These are phyloP conservation scores for Aspergillus awamori DNA, from an alignment of 2,329 filamentous ascomycete species.

Conservation along the genomic window DNA sequence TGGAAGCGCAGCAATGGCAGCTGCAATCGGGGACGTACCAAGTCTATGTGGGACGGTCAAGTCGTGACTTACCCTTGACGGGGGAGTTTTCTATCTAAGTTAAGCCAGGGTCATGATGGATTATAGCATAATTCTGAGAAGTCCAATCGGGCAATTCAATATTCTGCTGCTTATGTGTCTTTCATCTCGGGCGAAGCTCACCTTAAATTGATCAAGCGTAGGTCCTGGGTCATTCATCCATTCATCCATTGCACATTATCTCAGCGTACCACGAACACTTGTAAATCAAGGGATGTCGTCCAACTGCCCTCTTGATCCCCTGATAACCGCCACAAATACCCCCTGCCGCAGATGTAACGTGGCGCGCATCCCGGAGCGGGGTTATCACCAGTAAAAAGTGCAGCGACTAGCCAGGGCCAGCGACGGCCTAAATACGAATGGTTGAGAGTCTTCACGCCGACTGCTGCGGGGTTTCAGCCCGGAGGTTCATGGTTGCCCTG, in stretches of 20 bases:
- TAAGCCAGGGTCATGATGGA: neutral
- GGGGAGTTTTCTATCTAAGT: conserved; percentile 14
- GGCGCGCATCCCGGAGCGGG: neutral
- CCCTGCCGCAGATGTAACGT: neutral
- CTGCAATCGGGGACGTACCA: conserved; percentile 20
- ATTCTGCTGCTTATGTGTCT: neutral
- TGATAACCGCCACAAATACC: neutral
- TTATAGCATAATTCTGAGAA: neutral
- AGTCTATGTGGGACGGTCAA: conserved; percentile 29
- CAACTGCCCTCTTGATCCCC: too few species aligned
- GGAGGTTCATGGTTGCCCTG: neutral
- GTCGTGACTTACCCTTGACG: conserved; percentile 25
- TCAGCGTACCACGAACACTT: neutral
- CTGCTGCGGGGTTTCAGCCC: neutral
- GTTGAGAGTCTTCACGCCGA: neutral
- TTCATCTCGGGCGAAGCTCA: neutral
- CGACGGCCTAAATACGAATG: too few species aligned
- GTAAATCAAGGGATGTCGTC: neutral
- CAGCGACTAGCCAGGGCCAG: neutral
- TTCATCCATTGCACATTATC: neutral
- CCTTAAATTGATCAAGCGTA: neutral
- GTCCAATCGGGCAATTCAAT: neutral
- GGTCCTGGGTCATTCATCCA: neutral
- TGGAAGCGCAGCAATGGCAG: conserved; percentile 29
- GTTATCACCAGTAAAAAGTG: neutral